These are phyloP conservation scores for Suillus variegatus DNA, from an alignment of 768 basidiomycete genomes.

Conservation along the genomic window DNA sequence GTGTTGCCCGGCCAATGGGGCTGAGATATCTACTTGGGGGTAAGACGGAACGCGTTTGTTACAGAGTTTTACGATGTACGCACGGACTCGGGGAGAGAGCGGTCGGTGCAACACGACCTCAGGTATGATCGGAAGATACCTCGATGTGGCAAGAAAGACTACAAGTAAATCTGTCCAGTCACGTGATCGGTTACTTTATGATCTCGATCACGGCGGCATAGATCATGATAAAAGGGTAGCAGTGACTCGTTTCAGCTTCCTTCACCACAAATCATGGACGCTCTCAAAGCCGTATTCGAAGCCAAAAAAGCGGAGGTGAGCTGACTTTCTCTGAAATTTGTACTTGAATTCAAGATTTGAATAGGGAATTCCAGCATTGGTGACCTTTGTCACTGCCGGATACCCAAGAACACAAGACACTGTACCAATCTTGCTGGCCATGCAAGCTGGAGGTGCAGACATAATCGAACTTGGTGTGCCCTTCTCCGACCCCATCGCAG, in stretches of 20 bases:
- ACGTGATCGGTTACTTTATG: background rate
- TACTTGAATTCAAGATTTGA: constrained; percentile 9
- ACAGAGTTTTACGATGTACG: too few relatives aligned
- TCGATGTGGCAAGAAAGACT: too few relatives aligned
- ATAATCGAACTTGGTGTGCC: constrained; percentile 93
- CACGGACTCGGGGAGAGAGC: background rate
- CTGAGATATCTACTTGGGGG: background rate
- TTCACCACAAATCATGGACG: constrained; percentile 22
- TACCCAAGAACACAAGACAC: constrained; percentile 80
- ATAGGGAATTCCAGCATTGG: constrained; percentile 60
- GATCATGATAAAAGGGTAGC: background rate
- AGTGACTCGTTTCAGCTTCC: background rate
- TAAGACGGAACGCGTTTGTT: background rate
- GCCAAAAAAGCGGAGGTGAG: constrained; percentile 23
- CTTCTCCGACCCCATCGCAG: constrained; percentile 94
- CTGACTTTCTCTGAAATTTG: background rate
- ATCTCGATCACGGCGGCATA: background rate
- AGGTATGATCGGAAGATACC: too few relatives aligned
- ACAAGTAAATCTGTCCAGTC: background rate
- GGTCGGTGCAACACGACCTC: too few relatives aligned
- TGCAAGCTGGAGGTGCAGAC: constrained; percentile 90
- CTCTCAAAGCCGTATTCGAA: constrained; percentile 30
- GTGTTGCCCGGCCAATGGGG: too few relatives aligned
- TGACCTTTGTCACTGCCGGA: constrained; percentile 92
- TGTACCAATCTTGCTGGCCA: constrained; percentile 81